Evolutionary conservation across 305 asterid species (phyloP).

Genomic region (Plantago coronopus): DNA sequence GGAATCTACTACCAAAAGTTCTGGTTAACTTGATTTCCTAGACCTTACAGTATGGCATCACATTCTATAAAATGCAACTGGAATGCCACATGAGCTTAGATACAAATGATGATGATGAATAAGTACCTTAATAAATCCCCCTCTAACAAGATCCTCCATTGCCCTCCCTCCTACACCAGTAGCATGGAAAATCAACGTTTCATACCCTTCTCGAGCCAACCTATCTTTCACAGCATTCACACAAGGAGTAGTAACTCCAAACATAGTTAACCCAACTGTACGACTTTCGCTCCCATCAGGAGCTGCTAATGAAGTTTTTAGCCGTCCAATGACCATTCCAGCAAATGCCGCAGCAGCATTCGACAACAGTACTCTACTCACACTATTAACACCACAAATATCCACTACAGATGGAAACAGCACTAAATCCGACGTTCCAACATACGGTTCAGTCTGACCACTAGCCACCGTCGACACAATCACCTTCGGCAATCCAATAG

Average conservation of each 20-base stretch:
- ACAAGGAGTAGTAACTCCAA: constrained; percentile 94
- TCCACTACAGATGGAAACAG: constrained; percentile 94
- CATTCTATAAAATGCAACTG: neutral
- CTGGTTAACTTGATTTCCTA: no score
- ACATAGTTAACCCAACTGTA: constrained; percentile 90
- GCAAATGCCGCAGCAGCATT: constrained; percentile 84
- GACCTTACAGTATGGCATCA: neutral
- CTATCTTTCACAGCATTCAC: constrained; percentile 80
- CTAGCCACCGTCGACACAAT: constrained; percentile 89
- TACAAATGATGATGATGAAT: neutral
- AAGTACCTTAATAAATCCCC: constrained; percentile 81
- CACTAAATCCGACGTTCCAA: constrained; percentile 92
- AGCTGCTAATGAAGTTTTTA: constrained; percentile 32
- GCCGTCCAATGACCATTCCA: constrained; percentile 73
- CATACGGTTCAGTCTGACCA: constrained; percentile 83
- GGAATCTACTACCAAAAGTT: neutral
- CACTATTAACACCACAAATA: constrained; percentile 87
- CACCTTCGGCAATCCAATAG: constrained; percentile 78
- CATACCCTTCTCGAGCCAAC: constrained; percentile 74
- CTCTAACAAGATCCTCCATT: constrained; percentile 93
- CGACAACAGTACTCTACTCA: constrained; percentile 62
- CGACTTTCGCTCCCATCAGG: constrained; percentile 33
- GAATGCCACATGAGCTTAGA: neutral
- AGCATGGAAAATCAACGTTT: constrained; percentile 84
- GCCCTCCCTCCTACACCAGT: constrained; percentile 99